Evolutionary conservation across 331 rosid species (phyloP), one percentile per base, ranked within the genome.

Genomic region (Stylosanthes scabra): DNA sequence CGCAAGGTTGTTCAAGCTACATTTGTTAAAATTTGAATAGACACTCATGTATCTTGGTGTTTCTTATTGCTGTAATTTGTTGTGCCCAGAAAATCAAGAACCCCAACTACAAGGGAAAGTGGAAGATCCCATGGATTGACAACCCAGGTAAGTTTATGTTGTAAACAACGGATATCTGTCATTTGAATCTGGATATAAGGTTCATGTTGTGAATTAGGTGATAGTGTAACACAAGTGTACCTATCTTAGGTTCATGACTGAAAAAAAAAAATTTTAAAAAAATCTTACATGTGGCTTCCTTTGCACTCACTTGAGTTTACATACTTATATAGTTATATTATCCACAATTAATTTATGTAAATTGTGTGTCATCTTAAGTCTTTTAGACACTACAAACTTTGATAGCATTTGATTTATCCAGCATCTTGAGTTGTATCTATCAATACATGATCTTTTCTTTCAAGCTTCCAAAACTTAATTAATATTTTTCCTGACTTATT

Each of bases 61-160:
- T 75, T 34, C 39, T 78, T 45, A 87, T 37, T 58, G 31, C 71
- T 28, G 60, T 31, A 42, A 54, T 71, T 59, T 86, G 70, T 41
- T 67, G 46, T 75, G 28, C 34, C 63, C 90, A 93, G 97, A 93
- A 83, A 87, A 77, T 93, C 86, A 93, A 88, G 88, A 93, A 93
- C 78, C 97, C 98, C 77, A 90, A 90, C 85, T 93, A 93, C 78
- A 90, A 87, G 83, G 96, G 98, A 66, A 93, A 90, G 85, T 93
- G 98, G 98, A 93, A 87, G 89, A 86, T 66, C 78, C 96, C 89
- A 7, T 93, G 96, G 96, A 88, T 86, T 78, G 96, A 93, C 80
- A 93, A 93, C 87, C 97, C 97, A 59, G 97, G 98, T 93, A 87
- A 44, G 68, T 72, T 60, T 50, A 28, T 29, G 55, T 49, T 59